Conservation (phyloP, 495 filamentous ascomycete species). For the Monascus purpureus region DNA sequence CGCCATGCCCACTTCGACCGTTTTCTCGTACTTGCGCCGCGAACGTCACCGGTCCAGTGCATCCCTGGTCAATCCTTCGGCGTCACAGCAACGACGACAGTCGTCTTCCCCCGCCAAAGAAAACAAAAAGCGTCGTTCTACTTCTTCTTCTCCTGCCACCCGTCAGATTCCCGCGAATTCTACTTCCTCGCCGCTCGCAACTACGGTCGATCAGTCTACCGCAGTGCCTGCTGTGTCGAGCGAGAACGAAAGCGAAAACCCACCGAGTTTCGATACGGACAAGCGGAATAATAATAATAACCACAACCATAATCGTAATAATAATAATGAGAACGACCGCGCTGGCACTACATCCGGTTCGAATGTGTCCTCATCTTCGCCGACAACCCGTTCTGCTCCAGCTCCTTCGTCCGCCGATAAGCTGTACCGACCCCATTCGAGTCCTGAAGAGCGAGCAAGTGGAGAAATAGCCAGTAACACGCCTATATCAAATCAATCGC, state of each 20-base stretch:
- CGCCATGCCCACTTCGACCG: constrained; percentile 30
- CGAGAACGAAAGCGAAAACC: constrained; percentile 9
- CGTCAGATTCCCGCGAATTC: constrained; percentile 22
- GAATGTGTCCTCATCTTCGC: constrained; percentile 12
- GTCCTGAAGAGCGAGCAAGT: constrained; percentile 16
- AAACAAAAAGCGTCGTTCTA: constrained; percentile 1
- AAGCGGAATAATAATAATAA: constrained; percentile 9
- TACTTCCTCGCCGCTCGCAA: constrained; percentile 15
- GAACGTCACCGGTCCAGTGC: constrained; percentile 30
- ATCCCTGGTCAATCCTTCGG: constrained; percentile 17
- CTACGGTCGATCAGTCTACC: constrained; percentile 9
- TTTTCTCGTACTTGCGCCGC: constrained; percentile 37
- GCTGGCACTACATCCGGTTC: constrained; percentile 2
- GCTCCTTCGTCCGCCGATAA: constrained; percentile 15
- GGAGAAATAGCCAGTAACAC: constrained; percentile 10
- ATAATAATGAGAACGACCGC: neutral
- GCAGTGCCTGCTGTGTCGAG: constrained; percentile 3
- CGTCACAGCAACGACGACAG: constrained; percentile 3
- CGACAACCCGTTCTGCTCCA: constrained; percentile 17
- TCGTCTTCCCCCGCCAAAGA: constrained; percentile 7
- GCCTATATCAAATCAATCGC: constrained; percentile 17
- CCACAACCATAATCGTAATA: neutral
- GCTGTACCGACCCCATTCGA: constrained; percentile 20
- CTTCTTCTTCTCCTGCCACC: constrained; percentile 11
- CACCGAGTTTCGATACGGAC: constrained; percentile 11